Evolutionary conservation across 2,329 filamentous ascomycete genomes (phyloP).

Genomic region (Tolypocladium endophyticum): DNA sequence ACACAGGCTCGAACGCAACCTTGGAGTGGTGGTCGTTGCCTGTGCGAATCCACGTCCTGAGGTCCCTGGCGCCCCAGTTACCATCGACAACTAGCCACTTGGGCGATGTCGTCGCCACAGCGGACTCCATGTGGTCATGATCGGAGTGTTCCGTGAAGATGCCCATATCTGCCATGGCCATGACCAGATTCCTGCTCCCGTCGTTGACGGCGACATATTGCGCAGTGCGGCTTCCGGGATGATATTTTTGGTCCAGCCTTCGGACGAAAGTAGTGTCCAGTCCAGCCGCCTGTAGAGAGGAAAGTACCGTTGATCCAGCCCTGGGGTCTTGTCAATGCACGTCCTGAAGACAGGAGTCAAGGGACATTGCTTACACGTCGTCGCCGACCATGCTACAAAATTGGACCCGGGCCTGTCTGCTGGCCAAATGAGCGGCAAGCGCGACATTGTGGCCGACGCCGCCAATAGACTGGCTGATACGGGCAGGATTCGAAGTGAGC

Average conservation of each 20-base stretch:
- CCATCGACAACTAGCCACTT: constrained; percentile 76
- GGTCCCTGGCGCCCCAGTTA: constrained; percentile 64
- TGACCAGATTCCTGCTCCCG: constrained; percentile 66
- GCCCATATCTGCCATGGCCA: constrained; percentile 93
- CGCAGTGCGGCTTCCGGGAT: constrained; percentile 57
- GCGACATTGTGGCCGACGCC: constrained; percentile 92
- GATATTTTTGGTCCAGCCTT: constrained; percentile 35
- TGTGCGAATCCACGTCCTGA: constrained; percentile 57
- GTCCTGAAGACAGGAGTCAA: not conserved
- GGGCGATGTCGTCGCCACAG: constrained; percentile 46
- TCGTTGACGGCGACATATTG: constrained; percentile 92
- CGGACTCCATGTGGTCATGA: constrained; percentile 47
- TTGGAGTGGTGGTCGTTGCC: constrained; percentile 44
- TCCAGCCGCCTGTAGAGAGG: constrained; percentile 51
- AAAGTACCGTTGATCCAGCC: constrained; percentile 63
- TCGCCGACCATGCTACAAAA: constrained; percentile 75
- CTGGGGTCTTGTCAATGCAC: constrained; percentile 19
- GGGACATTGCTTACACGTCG: constrained; percentile 47
- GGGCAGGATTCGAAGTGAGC: constrained; percentile 78
- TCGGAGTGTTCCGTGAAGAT: constrained; percentile 57
- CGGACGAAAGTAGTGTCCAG: constrained; percentile 56
- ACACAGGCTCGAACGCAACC: constrained; percentile 84
- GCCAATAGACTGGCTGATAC: constrained; percentile 73
- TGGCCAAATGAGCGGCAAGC: constrained; percentile 62
- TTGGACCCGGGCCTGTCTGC: constrained; percentile 50